Evolutionary conservation across 2,329 filamentous ascomycete species (phyloP), one percentile per base, ranked within the genome.

Genomic region (Plenodomus lindquistii): DNA sequence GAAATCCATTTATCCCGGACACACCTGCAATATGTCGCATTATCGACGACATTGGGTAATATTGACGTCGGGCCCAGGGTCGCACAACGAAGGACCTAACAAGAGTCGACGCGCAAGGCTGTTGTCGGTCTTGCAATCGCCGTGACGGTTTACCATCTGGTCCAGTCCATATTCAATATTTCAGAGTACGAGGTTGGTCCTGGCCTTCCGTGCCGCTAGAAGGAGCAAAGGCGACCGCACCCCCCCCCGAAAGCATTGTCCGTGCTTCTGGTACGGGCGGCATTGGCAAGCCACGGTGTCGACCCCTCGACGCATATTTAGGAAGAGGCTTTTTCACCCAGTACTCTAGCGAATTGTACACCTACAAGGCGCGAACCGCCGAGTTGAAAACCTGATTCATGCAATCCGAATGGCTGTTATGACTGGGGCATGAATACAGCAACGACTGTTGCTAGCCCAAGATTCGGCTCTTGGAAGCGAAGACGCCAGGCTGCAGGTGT

Each of bases 161-260:
- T 31, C 9, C 27, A 37, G 18, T 37, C 35, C 35, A 37, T 18
- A 18, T 16, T 29, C 22, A 31, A 19, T 35, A 21, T 36, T 37
- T 18, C 35, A 31, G 11, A 42, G 35, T 29, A 24, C 43, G 40
- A 39, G 35, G 42, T 29, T 42, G 43, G 36, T 17, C 35, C 37
- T 44, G 44, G 44, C 37, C 31, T 42, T 45, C 48, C 42, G 44
- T 42, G 37, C 45, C 49, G 44, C 40, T 40, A 47, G 41, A 37
- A 44, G 42, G 38, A 52, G 44, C 42, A 47, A 38, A 42, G 37
- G 21, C 38, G 34, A 19, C 34, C 41, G 41, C 21, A 21, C 24
- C 35, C 16, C 27, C 16, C 27, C 15, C 27, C 27, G 27, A 13
- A 31, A 31, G 17, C 38, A 50, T 37, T 37, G 42, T 49, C 35